Base-by-base conservation (phyloP, 2,329 filamentous ascomycete genomes). In the Neofusicoccum ribis region DNA sequence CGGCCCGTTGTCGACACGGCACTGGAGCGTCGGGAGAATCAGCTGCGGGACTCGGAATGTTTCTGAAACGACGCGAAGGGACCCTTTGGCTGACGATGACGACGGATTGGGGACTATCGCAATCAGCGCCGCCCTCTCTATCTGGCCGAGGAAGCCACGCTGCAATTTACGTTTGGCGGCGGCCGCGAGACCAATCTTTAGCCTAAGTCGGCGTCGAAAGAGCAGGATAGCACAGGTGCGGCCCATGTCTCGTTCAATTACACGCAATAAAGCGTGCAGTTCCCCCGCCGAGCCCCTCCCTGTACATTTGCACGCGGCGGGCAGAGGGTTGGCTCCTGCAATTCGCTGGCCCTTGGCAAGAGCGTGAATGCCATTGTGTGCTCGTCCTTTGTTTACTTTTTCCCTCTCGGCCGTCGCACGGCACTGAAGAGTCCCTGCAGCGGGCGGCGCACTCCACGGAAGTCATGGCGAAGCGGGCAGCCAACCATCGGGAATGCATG, bases 11-110 rank as follows among this genome's bases (percentile, higher is more conserved):
- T 62, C 46, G 46, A 51, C 17, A 63, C 27, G 52, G 52, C 52
- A 58, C 52, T 58, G 54, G 54, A 41, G 39, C n/a, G 36, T 58
- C 60, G 60, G 60, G 47, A 63, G 47, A 63, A 44, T 52, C 49
- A 63, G 60, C 60, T 52, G 47, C 47, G 60, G 47, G 60, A 63
- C 39, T 63, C 60, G 60, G 60, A 54, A 63, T 63, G 60, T 52
- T 63, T 63, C 60, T 63, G 60, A 63, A 63, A 63, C 60, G 49
- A 52, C 52, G 52, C 37, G 52, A 56, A 43, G 43, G 37, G 17
- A 41, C 54, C 37, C 14, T 56, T 17, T 43, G 9, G 36, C 51
- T 56, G 54, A 43, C 39, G 54, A 58, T 58, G 54, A 58, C 39
- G 54, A 27, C 54, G 39, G 54, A 46, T 58, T 39, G 44, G 54